phyloP scores from a whole-genome alignment of 495 filamentous ascomycete genomes.

The Daldinia vernicosa region DNA sequence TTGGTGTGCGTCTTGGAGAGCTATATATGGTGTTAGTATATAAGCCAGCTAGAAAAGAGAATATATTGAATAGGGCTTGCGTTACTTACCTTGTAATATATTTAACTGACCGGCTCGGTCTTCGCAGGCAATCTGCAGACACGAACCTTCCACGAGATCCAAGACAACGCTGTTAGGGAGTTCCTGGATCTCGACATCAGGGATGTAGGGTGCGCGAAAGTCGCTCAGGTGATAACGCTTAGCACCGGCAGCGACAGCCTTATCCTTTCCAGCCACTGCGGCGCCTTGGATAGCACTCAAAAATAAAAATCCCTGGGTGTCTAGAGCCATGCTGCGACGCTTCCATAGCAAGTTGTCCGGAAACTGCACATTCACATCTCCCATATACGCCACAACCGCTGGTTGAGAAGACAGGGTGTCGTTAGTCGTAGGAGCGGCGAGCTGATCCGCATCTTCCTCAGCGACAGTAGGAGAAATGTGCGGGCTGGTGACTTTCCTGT shows the following conservation, averaged over 20 bases:
- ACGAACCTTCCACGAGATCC: slow-evolving; percentile 84
- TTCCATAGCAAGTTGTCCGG: slow-evolving; percentile 94
- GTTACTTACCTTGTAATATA: slow-evolving; percentile 69
- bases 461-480: slow-evolving; percentile 69
- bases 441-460: slow-evolving; percentile 66
- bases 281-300: slow-evolving; percentile 65
- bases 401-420: slow-evolving; percentile 48
- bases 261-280: slow-evolving; percentile 46
- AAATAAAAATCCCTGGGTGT: slow-evolving; percentile 78
- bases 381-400: slow-evolving; percentile 69
- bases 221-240: slow-evolving; percentile 85
- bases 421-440: slow-evolving; percentile 50
- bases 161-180: slow-evolving; percentile 85
- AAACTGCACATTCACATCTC: slow-evolving; percentile 93
- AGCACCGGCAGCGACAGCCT: slow-evolving; percentile 51
- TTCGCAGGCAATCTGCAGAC: slow-evolving; percentile 86
- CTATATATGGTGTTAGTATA: slow-evolving; percentile 43
- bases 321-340: slow-evolving; percentile 80
- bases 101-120: slow-evolving; percentile 75
- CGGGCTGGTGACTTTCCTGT: slow-evolving; percentile 58
- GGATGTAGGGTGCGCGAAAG: slow-evolving; percentile 78
- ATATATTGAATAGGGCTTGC: background rate
- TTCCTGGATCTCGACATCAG: slow-evolving; percentile 89
- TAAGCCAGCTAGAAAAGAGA: background rate
- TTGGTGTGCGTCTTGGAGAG: slow-evolving; percentile 60